Percentiles rank a stretch among this genome's conserved stretches.
Conservation (phyloP, 805 yeast species). For the Candida nanaspora region DNA sequence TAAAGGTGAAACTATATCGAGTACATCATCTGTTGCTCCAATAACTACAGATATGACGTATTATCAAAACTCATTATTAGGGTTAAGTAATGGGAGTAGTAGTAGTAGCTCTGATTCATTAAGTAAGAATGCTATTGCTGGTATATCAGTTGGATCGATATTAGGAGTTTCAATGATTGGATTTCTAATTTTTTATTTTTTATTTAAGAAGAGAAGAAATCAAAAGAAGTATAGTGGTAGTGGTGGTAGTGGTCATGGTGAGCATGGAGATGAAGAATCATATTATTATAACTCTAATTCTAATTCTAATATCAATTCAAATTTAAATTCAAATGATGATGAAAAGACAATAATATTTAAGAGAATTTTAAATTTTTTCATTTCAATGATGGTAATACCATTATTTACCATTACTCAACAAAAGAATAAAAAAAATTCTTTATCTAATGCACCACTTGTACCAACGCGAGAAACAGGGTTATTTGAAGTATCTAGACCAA, state of each 20-base stretch:
- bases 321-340: no score
- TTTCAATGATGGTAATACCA: no score
- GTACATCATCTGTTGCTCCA: slow-evolving; percentile 11
- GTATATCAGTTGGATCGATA: slow-evolving; percentile 16
- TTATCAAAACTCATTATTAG: slow-evolving; percentile 6
- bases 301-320: neutral
- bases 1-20: neutral
- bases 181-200: slow-evolving; percentile 8
- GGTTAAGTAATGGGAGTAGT: neutral
- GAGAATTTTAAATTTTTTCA: no score
- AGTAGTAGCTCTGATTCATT: slow-evolving; percentile 1
- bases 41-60: slow-evolving; percentile 22
- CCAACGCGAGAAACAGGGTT: neutral
- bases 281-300: no score
- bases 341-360: no score
- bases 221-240: neutral
- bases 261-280: neutral
- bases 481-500: neutral
- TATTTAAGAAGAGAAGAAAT: slow-evolving; percentile 4
- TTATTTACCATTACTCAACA: no score
- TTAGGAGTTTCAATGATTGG: slow-evolving; percentile 7
- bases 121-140: slow-evolving; percentile 21
- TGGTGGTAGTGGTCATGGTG: neutral
- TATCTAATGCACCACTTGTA: neutral
- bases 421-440: no score